Evolutionary conservation across 164 flowering plant species (phyloP), one percentile per base, ranked within the genome.

Genomic region (Cinnamomum micranthum): DNA sequence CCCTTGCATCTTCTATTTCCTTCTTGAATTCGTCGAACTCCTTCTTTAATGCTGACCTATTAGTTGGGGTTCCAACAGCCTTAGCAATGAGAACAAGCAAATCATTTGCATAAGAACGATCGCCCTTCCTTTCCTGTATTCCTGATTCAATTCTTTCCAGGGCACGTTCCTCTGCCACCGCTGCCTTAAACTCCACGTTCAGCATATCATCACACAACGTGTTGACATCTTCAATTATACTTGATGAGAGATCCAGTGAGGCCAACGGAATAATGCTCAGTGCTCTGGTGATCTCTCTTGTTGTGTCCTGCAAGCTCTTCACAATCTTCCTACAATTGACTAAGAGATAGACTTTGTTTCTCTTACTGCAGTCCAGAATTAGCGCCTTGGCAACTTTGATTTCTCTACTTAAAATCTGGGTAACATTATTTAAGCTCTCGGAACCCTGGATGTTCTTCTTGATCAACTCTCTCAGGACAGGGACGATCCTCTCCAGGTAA

Each of bases 81-180:
- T 85, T 78, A 25, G 91, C 92, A 75, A 91, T 91, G 66, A 64
- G 86, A 74, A 71, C 72, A 68, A 89, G 75, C 73, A 91, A 77
- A 68, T 85, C 77, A 80, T 91, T 89, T 60, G 93, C 93, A 82
- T 88, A 86, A 41, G 88, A 77, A 19, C 91, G 86, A 73, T 88
- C 88, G 24, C 83, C 81, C 70, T 82, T 89, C 81, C 88, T 83
- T 72, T 91, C 87, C 58, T 85, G 87, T 71, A 91, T 86, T 73
- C 95, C 95, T 2, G 84, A 75, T 31, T 88, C 93, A 41, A 91
- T 87, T 80, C 84, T 88, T 77, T 85, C 85, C 84, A 91, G 51
- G 28, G 89, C 87, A 50, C 80, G 83, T 74, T 91, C 93, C 76
- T 87, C 89, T 1, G 82, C 86, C 35, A 82, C 66, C 65, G 92